phyloP scores from a whole-genome alignment of 2,329 filamentous ascomycete genomes.

The Fusarium duplospermum region DNA sequence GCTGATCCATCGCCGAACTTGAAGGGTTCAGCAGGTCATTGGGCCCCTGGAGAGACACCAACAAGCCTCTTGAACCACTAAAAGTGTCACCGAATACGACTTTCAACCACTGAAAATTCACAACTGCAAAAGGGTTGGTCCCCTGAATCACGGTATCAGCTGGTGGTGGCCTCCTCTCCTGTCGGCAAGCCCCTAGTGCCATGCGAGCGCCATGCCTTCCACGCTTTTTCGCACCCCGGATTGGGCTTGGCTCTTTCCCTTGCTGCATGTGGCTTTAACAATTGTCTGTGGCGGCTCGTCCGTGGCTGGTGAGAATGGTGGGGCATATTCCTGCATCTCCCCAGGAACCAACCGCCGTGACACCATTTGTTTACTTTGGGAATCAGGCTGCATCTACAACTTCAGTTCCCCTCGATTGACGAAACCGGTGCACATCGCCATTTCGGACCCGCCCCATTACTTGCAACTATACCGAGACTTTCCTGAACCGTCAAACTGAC shows the following conservation, averaged over 20 bases:
- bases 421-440: conserved; percentile 29
- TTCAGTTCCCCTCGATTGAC: conserved; percentile 30
- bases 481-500: conserved; percentile 16
- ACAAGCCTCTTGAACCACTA: conserved; percentile 6
- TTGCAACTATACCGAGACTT: not conserved
- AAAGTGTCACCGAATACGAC: conserved; percentile 4
- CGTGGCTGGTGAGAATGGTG: conserved; percentile 16
- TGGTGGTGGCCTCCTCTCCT: conserved; percentile 18
- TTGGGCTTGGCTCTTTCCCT: conserved; percentile 27
- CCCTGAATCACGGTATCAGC: conserved; percentile 31
- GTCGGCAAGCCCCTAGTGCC: conserved; percentile 35
- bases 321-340: conserved; percentile 24
- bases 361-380: conserved; percentile 42
- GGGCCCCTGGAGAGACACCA: conserved; percentile 2
- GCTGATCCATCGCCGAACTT: conserved; percentile 2
- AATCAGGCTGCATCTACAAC: conserved; percentile 30
- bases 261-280: conserved; percentile 20
- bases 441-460: conserved; percentile 9
- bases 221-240: not conserved
- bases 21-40: conserved; percentile 10
- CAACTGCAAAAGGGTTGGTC: conserved; percentile 21
- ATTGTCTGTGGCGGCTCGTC: conserved; percentile 25
- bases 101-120: conserved; percentile 20
- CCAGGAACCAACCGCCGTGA: conserved; percentile 35
- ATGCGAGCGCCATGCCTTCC: conserved; percentile 38